Evolutionary conservation across 2,329 filamentous ascomycete species (phyloP).

Genomic region (Claviceps sp.): DNA sequence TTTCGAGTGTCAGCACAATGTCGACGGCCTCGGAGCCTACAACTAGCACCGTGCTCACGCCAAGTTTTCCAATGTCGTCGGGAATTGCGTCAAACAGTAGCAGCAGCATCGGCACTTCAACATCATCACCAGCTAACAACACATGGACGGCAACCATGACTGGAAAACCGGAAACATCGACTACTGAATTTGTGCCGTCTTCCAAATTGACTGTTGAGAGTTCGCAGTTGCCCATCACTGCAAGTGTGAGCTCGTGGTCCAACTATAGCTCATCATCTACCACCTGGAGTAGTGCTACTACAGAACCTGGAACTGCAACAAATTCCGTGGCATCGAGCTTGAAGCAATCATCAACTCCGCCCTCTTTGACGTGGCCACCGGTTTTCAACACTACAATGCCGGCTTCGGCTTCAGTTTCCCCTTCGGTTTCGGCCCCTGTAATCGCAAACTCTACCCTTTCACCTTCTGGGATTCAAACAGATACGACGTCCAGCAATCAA

Average conservation of each 20-base stretch:
- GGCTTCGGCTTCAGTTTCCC: too few relatives aligned
- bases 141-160: neutral
- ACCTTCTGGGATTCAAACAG: neutral
- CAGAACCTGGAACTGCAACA: neutral
- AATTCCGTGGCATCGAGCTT: neutral
- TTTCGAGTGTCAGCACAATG: neutral
- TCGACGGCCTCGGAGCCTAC: neutral
- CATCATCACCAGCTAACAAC: neutral
- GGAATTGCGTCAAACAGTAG: neutral
- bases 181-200: neutral
- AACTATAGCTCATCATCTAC: neutral
- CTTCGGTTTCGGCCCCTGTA: neutral
- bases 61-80: neutral
- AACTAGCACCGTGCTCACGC: neutral
- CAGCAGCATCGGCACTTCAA: neutral
- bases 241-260: neutral
- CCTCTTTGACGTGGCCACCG: neutral
- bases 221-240: slow-evolving; percentile 1
- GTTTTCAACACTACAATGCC: neutral
- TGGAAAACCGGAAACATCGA: neutral
- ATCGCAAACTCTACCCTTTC: neutral
- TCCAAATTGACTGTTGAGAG: neutral
- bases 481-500: neutral
- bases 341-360: neutral
- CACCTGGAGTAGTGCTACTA: neutral